A percentile compares a stretch with the other conserved stretches of the same genome.
Conservation (phyloP, 441 rosid genomes). For the Gossypium gossypioides region DNA sequence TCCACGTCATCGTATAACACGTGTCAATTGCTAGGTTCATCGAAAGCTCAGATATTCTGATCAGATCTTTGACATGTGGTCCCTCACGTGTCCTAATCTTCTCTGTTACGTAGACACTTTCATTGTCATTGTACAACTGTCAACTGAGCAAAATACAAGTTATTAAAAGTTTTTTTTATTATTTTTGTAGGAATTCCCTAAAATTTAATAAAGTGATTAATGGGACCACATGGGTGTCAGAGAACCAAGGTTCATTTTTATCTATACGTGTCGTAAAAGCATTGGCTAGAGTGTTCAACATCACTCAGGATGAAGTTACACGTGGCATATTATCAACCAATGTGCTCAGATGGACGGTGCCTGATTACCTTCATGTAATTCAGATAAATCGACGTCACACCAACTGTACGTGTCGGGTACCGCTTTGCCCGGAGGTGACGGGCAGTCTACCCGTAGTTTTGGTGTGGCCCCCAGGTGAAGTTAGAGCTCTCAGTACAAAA, state of each 20-base stretch:
- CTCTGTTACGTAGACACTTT: background rate
- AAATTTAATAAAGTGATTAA: too few species aligned
- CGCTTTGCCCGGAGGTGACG: conserved; percentile 58
- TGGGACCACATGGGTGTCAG: too few species aligned
- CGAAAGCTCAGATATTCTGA: background rate
- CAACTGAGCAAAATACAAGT: too few species aligned
- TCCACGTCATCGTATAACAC: background rate
- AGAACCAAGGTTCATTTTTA: conserved; percentile 14
- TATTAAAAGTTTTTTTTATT: too few species aligned
- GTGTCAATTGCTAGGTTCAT: background rate
- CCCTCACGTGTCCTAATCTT: background rate
- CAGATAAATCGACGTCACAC: conserved; percentile 51
- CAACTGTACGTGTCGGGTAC: conserved; percentile 59
- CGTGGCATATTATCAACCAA: conserved; percentile 23
- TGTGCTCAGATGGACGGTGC: conserved; percentile 35
- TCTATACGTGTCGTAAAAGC: conserved; percentile 17
- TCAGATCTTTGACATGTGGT: background rate
- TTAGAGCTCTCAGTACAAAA: conserved; percentile 12
- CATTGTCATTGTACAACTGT: background rate
- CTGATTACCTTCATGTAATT: conserved; percentile 29
- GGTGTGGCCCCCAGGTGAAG: conserved; percentile 48
- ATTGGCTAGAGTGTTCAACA: conserved; percentile 48
- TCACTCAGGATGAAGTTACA: conserved; percentile 7
- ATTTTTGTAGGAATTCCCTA: too few species aligned
- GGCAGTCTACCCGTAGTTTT: conserved; percentile 55